Percentiles rank a stretch among this genome's conserved stretches.
phyloP scores from a whole-genome alignment of 2,329 filamentous ascomycete genomes.

The Diplodia corticola region DNA sequence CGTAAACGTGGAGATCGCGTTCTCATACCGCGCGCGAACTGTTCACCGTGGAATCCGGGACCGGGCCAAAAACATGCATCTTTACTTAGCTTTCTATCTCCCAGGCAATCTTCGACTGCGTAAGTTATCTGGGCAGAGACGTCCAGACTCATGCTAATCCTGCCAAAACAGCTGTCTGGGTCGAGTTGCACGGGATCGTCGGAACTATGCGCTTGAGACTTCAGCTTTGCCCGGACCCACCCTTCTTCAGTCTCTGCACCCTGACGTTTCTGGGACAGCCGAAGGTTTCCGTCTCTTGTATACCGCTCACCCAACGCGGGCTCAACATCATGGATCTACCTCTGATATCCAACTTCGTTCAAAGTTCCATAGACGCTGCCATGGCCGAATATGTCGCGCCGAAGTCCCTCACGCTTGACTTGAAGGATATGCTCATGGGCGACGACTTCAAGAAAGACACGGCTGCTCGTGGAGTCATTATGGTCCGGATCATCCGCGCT shows the following conservation, averaged over 20 bases:
- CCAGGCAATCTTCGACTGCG: constrained; percentile 55
- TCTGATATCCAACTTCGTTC: constrained; percentile 72
- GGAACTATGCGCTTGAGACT: constrained; percentile 68
- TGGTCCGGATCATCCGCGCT: constrained; percentile 66
- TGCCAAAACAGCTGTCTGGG: constrained; percentile 60
- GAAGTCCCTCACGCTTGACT: constrained; percentile 70
- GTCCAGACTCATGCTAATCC: neutral
- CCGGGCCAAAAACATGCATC: constrained; percentile 71
- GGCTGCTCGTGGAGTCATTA: constrained; percentile 61
- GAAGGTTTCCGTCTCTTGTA: constrained; percentile 68
- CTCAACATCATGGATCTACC: constrained; percentile 76
- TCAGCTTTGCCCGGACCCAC: constrained; percentile 73
- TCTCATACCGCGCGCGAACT: constrained; percentile 68
- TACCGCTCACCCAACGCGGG: constrained; percentile 67
- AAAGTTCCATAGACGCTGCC: constrained; percentile 71
- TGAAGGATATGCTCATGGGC: constrained; percentile 75
- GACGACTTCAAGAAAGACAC: constrained; percentile 81
- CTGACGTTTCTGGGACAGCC: constrained; percentile 74
- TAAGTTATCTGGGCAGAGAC: constrained; percentile 32
- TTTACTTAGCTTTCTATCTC: constrained; percentile 73
- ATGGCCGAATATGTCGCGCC: constrained; percentile 75
- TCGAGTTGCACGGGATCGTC: constrained; percentile 71
- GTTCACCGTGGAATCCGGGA: constrained; percentile 60
- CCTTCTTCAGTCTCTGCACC: constrained; percentile 74
- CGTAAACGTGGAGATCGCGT: constrained; percentile 72